These are phyloP conservation scores for Neohortaea acidophila DNA, from an alignment of 495 filamentous ascomycete species.

Conservation along the genomic window DNA sequence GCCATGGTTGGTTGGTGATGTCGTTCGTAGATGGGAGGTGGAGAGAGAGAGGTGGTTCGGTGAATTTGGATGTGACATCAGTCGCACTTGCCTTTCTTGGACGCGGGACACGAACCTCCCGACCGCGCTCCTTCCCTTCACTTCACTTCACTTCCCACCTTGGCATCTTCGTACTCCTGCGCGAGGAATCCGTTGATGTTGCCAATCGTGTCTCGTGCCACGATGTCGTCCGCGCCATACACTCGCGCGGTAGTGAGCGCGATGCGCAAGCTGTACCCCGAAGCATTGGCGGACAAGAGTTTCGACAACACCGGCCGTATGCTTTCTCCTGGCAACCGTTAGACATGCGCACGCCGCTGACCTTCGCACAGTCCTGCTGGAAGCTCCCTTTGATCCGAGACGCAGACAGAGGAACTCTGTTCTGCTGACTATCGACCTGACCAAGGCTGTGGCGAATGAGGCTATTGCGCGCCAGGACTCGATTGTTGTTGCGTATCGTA, in stretches of 20 bases:
- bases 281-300: constrained; percentile 71
- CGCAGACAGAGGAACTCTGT: constrained; percentile 52
- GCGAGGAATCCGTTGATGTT: too few species aligned
- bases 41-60: neutral
- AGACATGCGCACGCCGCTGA: neutral
- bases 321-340: constrained; percentile 20
- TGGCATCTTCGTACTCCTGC: too few species aligned
- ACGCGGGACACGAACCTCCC: too few species aligned
- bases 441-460: constrained; percentile 76
- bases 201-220: too few species aligned
- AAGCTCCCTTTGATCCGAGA: constrained; percentile 50
- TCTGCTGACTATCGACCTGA: constrained; percentile 84
- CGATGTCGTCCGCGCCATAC: constrained; percentile 44
- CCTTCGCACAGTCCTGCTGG: constrained; percentile 54
- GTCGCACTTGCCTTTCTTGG: too few species aligned
- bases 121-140: too few species aligned
- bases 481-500: constrained; percentile 80
- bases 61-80: too few species aligned
- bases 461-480: constrained; percentile 63
- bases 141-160: too few species aligned
- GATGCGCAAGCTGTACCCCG: constrained; percentile 79
- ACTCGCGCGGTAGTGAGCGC: constrained; percentile 64
- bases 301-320: constrained; percentile 87
- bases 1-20: constrained; percentile 21
- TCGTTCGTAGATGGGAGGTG: neutral